Conservation (phyloP, 2,329 filamentous ascomycete species). For the Clarireedia paspali region DNA sequence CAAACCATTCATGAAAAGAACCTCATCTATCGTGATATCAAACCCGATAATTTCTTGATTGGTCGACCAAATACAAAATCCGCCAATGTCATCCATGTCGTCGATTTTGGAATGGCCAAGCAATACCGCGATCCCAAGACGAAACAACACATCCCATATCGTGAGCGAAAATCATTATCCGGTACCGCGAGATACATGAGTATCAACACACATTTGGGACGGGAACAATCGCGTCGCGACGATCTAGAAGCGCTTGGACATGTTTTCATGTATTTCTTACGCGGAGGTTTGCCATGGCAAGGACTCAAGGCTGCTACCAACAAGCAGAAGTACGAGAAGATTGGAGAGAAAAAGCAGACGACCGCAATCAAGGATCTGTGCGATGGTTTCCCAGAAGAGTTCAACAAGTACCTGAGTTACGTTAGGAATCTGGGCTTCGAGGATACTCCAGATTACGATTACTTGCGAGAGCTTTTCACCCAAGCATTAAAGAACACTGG, state of each 20-base stretch:
- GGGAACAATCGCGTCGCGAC: slow-evolving; percentile 92
- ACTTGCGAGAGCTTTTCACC: slow-evolving; percentile 91
- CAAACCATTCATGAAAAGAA: slow-evolving; percentile 97
- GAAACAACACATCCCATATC: slow-evolving; percentile 96
- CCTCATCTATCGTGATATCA: slow-evolving; percentile 97
- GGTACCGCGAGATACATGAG: slow-evolving; percentile 98
- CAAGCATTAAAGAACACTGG: slow-evolving; percentile 91
- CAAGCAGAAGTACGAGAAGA: slow-evolving; percentile 99
- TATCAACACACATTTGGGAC: slow-evolving; percentile 96
- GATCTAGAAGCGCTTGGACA: slow-evolving; percentile 83
- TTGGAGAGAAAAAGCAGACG: slow-evolving; percentile 99
- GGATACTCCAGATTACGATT: slow-evolving; percentile 97
- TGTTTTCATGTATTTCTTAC: slow-evolving; percentile 68
- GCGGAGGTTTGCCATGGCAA: slow-evolving; percentile 66
- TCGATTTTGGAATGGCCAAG: slow-evolving; percentile 99
- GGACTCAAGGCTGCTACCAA: slow-evolving; percentile 67
- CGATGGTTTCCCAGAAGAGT: slow-evolving; percentile 92
- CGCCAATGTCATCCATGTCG: slow-evolving; percentile 97
- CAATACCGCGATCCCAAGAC: slow-evolving; percentile 98
- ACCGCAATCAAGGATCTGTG: slow-evolving; percentile 95
- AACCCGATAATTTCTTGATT: slow-evolving; percentile 98
- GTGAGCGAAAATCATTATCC: slow-evolving; percentile 92
- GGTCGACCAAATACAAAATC: slow-evolving; percentile 85
- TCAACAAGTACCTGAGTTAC: slow-evolving; percentile 95
- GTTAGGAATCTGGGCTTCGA: slow-evolving; percentile 97